phyloP scores from a whole-genome alignment of 768 basidiomycete species.

The Pulveroboletus sp. region DNA sequence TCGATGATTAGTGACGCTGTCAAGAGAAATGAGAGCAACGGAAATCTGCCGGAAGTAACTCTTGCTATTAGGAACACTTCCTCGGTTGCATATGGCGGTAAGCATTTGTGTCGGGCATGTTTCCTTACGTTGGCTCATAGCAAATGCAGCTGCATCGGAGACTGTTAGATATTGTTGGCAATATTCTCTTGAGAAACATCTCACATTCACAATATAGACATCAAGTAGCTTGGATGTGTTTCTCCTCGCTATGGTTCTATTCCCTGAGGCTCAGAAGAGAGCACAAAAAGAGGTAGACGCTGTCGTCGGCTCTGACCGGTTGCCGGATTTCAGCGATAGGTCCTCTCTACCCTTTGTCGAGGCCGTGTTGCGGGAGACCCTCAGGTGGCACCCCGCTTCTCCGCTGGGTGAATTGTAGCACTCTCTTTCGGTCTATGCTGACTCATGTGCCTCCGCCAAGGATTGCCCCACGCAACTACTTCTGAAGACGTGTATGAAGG shows the following conservation, averaged over 20 bases:
- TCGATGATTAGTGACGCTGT: slow-evolving; percentile 22
- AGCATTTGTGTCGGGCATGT: neutral
- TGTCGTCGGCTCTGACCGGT: slow-evolving; percentile 16
- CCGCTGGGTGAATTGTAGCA: slow-evolving; percentile 17
- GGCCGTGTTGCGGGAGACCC: slow-evolving; percentile 20
- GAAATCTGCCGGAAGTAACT: slow-evolving; percentile 16
- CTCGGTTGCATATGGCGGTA: slow-evolving; percentile 22
- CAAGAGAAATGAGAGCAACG: slow-evolving; percentile 16
- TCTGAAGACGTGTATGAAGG: slow-evolving; percentile 24
- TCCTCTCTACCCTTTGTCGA: slow-evolving; percentile 23
- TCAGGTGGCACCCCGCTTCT: slow-evolving; percentile 21
- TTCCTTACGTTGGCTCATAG: neutral
- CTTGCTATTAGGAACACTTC: slow-evolving; percentile 19
- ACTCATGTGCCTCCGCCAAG: slow-evolving; percentile 7
- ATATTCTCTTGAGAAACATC: neutral
- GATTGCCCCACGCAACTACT: slow-evolving; percentile 19
- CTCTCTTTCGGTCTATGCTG: neutral
- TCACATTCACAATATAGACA: slow-evolving; percentile 13
- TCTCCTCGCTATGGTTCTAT: slow-evolving; percentile 28
- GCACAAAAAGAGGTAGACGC: slow-evolving; percentile 24
- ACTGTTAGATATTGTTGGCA: slow-evolving; percentile 16
- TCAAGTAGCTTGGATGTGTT: slow-evolving; percentile 18
- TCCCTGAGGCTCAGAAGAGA: slow-evolving; percentile 20
- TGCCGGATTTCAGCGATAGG: slow-evolving; percentile 23
- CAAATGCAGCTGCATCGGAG: slow-evolving; percentile 21